These are phyloP conservation scores for Taphrina flavorubra DNA, from an alignment of 1,139 yeast genomes.

Conservation along the genomic window DNA sequence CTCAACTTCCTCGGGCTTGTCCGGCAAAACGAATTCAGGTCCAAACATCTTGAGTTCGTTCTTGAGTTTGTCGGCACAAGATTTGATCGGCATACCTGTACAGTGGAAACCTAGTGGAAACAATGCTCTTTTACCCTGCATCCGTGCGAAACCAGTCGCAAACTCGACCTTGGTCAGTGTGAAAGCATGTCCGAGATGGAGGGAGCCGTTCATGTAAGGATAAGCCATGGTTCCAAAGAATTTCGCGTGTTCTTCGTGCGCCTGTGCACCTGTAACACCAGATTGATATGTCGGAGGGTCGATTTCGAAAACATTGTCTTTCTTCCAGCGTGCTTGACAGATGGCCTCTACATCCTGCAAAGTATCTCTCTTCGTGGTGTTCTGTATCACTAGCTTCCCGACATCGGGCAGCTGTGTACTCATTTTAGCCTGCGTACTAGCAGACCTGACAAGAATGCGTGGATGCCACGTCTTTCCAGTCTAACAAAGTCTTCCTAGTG, in stretches of 20 bases:
- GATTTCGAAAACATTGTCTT: constrained; percentile 80
- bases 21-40: constrained; percentile 66
- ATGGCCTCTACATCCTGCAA: constrained; percentile 86
- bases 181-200: constrained; percentile 97
- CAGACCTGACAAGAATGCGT: constrained; percentile 3
- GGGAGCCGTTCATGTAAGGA: constrained; percentile 98
- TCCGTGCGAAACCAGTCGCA: constrained; percentile 90
- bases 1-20: constrained; percentile 55
- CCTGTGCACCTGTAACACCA: constrained; percentile 55
- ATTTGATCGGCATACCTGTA: constrained; percentile 98
- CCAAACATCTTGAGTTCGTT: constrained; percentile 95
- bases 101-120: constrained; percentile 99
- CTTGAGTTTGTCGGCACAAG: constrained; percentile 92
- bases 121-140: constrained; percentile 89
- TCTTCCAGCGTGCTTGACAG: constrained; percentile 86
- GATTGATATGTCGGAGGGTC: constrained; percentile 75
- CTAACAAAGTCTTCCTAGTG: background rate
- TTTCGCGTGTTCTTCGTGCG: constrained; percentile 82
- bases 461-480: constrained; percentile 11
- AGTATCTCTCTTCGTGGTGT: constrained; percentile 68
- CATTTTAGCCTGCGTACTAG: constrained; percentile 21
- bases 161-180: constrained; percentile 94
- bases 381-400: constrained; percentile 43
- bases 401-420: constrained; percentile 36
- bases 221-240: constrained; percentile 94